These are phyloP conservation scores for Tuber magnatum DNA, from an alignment of 495 filamentous ascomycete species.

Conservation along the genomic window DNA sequence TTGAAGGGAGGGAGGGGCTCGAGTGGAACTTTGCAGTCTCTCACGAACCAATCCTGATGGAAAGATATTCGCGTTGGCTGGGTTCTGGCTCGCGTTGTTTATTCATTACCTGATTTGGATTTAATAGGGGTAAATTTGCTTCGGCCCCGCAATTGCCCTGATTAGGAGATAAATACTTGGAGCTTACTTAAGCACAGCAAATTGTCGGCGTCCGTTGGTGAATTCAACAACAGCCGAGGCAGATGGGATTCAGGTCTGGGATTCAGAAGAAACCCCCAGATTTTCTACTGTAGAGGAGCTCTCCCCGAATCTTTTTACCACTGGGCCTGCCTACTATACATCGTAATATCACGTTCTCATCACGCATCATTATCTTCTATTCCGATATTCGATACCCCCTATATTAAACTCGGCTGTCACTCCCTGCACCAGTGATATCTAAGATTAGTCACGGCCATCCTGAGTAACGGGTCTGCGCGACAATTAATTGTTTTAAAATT, in stretches of 20 bases:
- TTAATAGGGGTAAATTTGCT: constrained; percentile 5
- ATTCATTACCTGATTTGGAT: not conserved
- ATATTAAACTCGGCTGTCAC: not conserved
- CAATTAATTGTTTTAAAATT: constrained; percentile 17
- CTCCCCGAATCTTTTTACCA: not conserved
- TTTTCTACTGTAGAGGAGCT: not conserved
- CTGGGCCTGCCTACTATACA: not conserved
- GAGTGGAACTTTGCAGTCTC: not conserved
- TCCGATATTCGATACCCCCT: not conserved
- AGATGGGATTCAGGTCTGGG: not conserved
- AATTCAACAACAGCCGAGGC: not conserved
- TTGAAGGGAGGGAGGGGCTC: constrained; percentile 13
- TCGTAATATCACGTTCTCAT: not conserved
- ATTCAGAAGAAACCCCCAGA: not conserved
- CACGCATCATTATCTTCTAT: not conserved
- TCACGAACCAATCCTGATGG: not conserved
- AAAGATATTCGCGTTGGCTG: constrained; percentile 1
- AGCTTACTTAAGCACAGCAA: not conserved
- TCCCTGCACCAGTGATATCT: not conserved
- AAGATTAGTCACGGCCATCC: not conserved
- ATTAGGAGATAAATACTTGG: not conserved
- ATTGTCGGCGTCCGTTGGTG: not conserved
- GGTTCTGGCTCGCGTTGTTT: not conserved
- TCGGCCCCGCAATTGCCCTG: not conserved
- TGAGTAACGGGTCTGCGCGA: not conserved